Base-by-base conservation (phyloP, 2,329 filamentous ascomycete species). In the Beauveria rudraprayagi region DNA sequence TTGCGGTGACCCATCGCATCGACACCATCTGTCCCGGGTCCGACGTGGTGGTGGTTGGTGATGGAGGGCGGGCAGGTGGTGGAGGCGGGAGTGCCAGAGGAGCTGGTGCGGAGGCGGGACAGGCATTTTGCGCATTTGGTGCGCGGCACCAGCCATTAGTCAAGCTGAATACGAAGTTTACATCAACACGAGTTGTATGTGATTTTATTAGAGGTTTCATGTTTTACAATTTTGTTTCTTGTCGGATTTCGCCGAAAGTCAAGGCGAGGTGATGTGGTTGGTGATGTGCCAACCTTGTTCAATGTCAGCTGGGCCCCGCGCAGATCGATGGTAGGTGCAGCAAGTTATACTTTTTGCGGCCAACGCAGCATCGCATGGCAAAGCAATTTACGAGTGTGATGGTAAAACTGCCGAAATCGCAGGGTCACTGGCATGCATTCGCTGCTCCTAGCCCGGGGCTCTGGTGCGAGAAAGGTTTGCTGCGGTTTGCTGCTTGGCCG, bases 1-100 rank as follows among this genome's bases (percentile, higher is more conserved):
- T 62, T 14, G 48, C 61, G 10, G 61, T 60, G 43, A 44, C 61
- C 11, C 61, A 62, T 56, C 47, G 54, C 40, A 37, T 62, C 46
- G 47, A 62, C 47, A 58, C 60, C n/a, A 58, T 62, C 40, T 52
- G 37, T 41, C 60, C 54, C 43, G 54, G 60, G 26, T 62, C 54
- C 19, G 60, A 62, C 44, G 40, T 62, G 40, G 47, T 58, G 19
- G 60, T 37, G 34, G 30, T 34, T 58, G 46, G 48, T 58, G 10
- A 54, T 58, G 48, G 54, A 58, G 10, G 60, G 55, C 40, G 47
- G 54, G 14, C 41, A n/a, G 19, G 30, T 62, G 37, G 60, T 43
- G 37, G 60, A 62, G 55, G 53, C 30, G 41, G 60, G 60, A 16
- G 54, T 14, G 37, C 60, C 54, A 10, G 46, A 47, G 9, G 60